Evolutionary conservation across 805 yeast genomes (phyloP), one percentile per base, ranked within the genome.

Genomic region (Lipomyces lipofer): DNA sequence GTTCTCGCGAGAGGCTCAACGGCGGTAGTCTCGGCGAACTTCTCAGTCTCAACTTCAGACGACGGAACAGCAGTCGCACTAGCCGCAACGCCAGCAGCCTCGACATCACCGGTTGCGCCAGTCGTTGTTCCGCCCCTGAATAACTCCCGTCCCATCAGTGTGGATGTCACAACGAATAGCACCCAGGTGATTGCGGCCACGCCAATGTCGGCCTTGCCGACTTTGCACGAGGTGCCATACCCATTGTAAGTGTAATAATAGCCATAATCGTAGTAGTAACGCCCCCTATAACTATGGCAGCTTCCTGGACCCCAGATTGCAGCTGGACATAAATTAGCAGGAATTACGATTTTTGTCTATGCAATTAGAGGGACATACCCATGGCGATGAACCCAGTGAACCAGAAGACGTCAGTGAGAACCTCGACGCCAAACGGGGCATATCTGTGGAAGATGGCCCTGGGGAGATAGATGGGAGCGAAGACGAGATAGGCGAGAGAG

Each of bases 41-140:
- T n/a, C n/a, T n/a, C n/a, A n/a, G n/a, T n/a, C n/a, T n/a, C n/a
- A n/a, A n/a, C n/a, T n/a, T n/a, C n/a, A n/a, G n/a, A n/a, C n/a
- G n/a, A n/a, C n/a, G n/a, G n/a, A n/a, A n/a, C n/a, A n/a, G n/a
- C n/a, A n/a, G n/a, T 80, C 2, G 97, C 96, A 43, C 74, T 76
- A 36, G 74, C 71, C 19, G 95, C 96, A 59, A 81, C 90, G 53
- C 82, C 89, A 12, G 76, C 75, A 6, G 78, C 78, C 51, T 75
- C 78, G 67, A 83, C 90, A 21, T 82, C 78, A 27, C 90, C 95
- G 9, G 86, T 85, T 49, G 96, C 97, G 64, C 81, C 84, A 2
- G 97, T 97, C 70, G 84, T 81, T 5, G 96, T 87, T 64, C 86
- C 82, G 24, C 96, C 95, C 9, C 25, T 7, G 28, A 52, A 48